These are phyloP conservation scores for Acorus gramineus DNA, from an alignment of 106 monocot genomes.

Conservation along the genomic window DNA sequence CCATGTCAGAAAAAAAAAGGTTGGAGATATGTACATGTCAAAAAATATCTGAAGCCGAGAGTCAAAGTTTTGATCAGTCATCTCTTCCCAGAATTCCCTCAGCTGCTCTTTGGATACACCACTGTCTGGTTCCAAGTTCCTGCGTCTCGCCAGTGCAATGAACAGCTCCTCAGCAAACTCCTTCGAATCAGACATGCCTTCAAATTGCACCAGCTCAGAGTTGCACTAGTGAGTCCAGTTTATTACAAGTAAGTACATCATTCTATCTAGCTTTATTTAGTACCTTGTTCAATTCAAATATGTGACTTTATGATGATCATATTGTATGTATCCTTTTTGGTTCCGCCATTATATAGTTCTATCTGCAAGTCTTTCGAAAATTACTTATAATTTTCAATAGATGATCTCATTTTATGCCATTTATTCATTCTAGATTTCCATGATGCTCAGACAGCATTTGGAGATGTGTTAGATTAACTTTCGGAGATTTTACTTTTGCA, in stretches of 20 bases:
- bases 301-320: too few species aligned
- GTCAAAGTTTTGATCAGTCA: conserved; percentile 86
- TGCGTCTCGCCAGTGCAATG: conserved; percentile 57
- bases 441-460: too few species aligned
- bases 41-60: conserved; percentile 90
- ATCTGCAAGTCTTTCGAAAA: too few species aligned
- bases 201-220: background rate
- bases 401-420: too few species aligned
- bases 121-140: conserved; percentile 28
- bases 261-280: background rate
- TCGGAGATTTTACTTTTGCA: too few species aligned
- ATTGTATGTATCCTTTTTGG: too few species aligned
- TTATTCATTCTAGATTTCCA: too few species aligned
- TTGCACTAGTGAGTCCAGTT: conserved; percentile 2
- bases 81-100: conserved; percentile 87
- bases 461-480: too few species aligned
- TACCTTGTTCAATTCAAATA: background rate
- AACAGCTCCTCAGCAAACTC: conserved; percentile 84
- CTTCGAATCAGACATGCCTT: conserved; percentile 80
- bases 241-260: background rate
- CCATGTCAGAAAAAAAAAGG: background rate
- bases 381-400: too few species aligned
- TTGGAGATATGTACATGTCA: conserved; percentile 57
- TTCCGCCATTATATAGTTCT: too few species aligned
- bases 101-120: conserved; percentile 56